A percentile compares a stretch with the other conserved stretches of the same genome.
phyloP scores from a whole-genome alignment of 2,329 filamentous ascomycete species.

The Aspergillus tubingensis region DNA sequence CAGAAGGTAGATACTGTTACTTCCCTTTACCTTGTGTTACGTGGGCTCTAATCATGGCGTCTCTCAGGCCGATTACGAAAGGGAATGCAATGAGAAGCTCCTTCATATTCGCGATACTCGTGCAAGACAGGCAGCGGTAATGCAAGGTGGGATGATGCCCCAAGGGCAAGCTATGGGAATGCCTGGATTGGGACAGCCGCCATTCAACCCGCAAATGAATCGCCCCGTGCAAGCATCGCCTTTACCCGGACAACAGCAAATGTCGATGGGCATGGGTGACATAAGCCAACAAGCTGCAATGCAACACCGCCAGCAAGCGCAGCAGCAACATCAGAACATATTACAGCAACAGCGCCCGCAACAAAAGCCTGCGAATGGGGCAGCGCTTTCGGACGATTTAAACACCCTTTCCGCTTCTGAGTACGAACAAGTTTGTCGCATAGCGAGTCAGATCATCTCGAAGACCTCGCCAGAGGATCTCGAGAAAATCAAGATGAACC shows the following conservation, averaged over 20 bases:
- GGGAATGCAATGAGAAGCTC: slow-evolving; percentile 47
- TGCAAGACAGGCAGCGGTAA: slow-evolving; percentile 44
- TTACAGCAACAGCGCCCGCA: slow-evolving; percentile 32
- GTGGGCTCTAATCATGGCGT: slow-evolving; percentile 2
- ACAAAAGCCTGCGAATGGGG: slow-evolving; percentile 31
- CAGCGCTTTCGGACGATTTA: slow-evolving; percentile 37
- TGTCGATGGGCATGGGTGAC: slow-evolving; percentile 40
- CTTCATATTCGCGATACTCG: slow-evolving; percentile 48
- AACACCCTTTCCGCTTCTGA: slow-evolving; percentile 44
- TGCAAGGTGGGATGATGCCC: slow-evolving; percentile 44
- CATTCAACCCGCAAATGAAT: slow-evolving; percentile 53
- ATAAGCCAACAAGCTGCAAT: slow-evolving; percentile 35
- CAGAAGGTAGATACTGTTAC: slow-evolving; percentile 29
- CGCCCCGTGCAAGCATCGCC: slow-evolving; percentile 55
- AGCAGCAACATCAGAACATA: slow-evolving; percentile 33
- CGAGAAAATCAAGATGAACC: slow-evolving; percentile 50
- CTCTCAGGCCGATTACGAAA: slow-evolving; percentile 45
- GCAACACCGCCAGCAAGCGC: slow-evolving; percentile 38
- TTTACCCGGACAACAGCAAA: slow-evolving; percentile 44
- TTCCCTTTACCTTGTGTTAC: background rate
- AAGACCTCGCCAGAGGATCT: slow-evolving; percentile 48
- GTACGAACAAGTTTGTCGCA: slow-evolving; percentile 45
- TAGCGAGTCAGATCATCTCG: slow-evolving; percentile 51
- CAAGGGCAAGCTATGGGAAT: slow-evolving; percentile 36
- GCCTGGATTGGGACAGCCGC: slow-evolving; percentile 40